Evolutionary conservation across 176 grass and related monocot genomes (phyloP).

Genomic region (Carex kokanica): DNA sequence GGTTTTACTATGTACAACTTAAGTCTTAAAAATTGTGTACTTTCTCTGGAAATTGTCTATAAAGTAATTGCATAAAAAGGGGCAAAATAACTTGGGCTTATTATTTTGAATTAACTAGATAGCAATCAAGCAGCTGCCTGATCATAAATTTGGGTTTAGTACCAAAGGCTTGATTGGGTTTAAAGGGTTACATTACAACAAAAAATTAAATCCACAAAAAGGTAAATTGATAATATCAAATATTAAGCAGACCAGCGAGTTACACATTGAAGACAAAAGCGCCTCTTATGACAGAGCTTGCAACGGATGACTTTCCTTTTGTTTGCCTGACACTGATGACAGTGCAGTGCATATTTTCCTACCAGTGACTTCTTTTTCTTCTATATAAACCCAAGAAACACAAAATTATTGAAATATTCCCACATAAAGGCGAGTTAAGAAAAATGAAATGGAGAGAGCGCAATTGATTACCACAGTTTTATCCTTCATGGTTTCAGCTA

Average conservation of each 20-base stretch:
- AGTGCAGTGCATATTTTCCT: constrained; percentile 46
- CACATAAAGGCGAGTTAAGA: neutral
- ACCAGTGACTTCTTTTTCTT: constrained; percentile 29
- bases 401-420: neutral
- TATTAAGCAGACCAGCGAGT: constrained; percentile 37
- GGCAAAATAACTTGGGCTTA: neutral
- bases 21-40: neutral
- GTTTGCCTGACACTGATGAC: constrained; percentile 72
- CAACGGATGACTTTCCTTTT: constrained; percentile 50
- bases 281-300: constrained; percentile 42
- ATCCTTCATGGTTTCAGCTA: neutral
- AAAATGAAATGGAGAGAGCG: neutral
- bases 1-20: neutral
- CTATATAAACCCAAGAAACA: constrained; percentile 20
- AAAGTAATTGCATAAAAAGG: neutral
- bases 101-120: neutral
- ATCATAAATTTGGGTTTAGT: neutral
- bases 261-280: constrained; percentile 54
- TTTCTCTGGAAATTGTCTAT: neutral
- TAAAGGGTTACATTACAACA: neutral
- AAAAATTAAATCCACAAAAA: neutral
- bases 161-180: neutral
- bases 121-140: neutral
- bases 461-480: constrained; percentile 13
- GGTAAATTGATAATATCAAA: constrained; percentile 9